phyloP scores from a whole-genome alignment of 2,329 filamentous ascomycete species.

The Neoscytalidium dimidiatum region DNA sequence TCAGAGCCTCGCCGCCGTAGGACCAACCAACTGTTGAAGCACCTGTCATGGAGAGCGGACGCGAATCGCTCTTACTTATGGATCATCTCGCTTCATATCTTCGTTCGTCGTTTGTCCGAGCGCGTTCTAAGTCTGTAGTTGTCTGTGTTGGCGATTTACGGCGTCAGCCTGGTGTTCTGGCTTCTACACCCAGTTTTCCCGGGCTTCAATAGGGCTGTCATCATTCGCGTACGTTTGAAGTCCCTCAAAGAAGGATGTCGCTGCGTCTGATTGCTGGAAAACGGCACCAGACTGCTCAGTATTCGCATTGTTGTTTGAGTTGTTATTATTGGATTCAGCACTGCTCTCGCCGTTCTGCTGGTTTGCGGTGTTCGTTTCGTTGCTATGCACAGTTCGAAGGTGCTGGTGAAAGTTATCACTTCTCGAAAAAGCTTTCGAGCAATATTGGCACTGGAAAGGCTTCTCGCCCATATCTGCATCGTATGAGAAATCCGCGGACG shows the following conservation, averaged over 20 bases:
- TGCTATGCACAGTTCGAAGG: conserved; percentile 14
- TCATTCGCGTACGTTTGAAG: conserved; percentile 16
- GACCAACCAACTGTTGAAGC: background rate
- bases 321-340: background rate
- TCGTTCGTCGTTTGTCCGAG: background rate
- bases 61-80: background rate
- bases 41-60: background rate
- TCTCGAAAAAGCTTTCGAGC: conserved; percentile 18
- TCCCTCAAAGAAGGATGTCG: conserved; percentile 10
- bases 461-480: conserved; percentile 14
- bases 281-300: background rate
- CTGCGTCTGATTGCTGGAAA: background rate
- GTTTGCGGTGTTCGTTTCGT: background rate
- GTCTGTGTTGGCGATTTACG: conserved; percentile 5
- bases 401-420: conserved; percentile 18
- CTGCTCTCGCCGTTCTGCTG: conserved; percentile 4
- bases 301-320: background rate
- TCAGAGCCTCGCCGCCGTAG: background rate
- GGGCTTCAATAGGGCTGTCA: background rate
- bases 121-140: conserved; percentile 1
- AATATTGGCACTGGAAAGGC: conserved; percentile 11
- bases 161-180: conserved; percentile 17
- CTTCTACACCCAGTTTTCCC: background rate
- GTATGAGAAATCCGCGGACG: background rate
- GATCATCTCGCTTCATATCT: background rate